Conservation (phyloP, 768 basidiomycete genomes). For the Panaeolus cyanescens region DNA sequence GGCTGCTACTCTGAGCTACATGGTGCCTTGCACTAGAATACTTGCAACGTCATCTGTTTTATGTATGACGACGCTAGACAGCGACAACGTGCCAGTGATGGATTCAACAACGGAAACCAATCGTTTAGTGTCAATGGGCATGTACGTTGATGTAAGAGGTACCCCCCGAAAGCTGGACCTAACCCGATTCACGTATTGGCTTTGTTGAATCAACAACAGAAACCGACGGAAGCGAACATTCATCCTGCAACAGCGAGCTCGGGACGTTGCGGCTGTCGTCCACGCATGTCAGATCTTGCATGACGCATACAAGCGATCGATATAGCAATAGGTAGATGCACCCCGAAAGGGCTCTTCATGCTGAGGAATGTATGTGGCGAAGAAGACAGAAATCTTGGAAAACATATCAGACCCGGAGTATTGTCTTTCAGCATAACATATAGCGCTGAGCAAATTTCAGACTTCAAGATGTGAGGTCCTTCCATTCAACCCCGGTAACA, state of each 20-base stretch:
- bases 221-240: background rate
- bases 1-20: background rate
- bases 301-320: background rate
- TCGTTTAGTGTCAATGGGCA: no score
- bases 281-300: background rate
- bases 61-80: conserved; percentile 1
- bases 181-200: background rate
- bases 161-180: background rate
- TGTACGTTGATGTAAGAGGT: no score
- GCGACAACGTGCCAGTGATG: no score
- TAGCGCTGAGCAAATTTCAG: no score
- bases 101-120: no score
- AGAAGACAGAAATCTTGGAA: background rate
- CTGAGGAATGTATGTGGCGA: background rate
- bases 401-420: background rate
- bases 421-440: no score
- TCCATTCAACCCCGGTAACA: background rate
- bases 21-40: background rate
- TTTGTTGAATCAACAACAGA: background rate
- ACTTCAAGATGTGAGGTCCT: background rate
- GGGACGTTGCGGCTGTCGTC: background rate
- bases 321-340: background rate
- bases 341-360: no score
- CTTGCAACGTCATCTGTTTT: background rate
- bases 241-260: background rate